Base-by-base conservation (phyloP, 805 yeast species). In the Torulaspora delbrueckii region DNA sequence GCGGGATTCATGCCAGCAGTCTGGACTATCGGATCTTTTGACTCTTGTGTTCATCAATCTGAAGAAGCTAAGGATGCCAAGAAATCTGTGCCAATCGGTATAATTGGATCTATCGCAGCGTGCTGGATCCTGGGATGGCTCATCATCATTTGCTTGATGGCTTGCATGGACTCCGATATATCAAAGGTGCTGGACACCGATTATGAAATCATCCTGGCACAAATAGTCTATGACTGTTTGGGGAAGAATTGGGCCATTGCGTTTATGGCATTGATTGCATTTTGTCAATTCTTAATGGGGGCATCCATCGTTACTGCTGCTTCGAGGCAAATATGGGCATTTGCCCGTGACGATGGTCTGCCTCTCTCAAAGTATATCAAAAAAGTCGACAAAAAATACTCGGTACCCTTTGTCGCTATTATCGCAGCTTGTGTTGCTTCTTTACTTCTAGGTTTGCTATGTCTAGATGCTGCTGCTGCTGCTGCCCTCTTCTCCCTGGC, bases 21-120 rank as follows among this genome's bases (percentile, higher is more conserved):
- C 47, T 84, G 90, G 89, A 81, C 86, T 14, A 82, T 83, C 59
- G 84, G 85, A 22, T 80, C 84, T 0, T 82, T 81, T 60, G 89
- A 83, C 60, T 76, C 85, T 6, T 79, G 83, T 55, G 79, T 83
- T 41, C 88, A 83, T 66, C 78, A 81, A 78, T 72, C 83, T 18
- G 90, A 83, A 62, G 88, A 83, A 62, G 84, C 84, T 22, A 69
- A 70, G 43, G 76, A 81, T 57, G 83, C 88, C 18, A 56, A 55
- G 44, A 58, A 69, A 41, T 78, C 84, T 9, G 81, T 81, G 12
- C 87, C 89, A 4, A 65, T 77, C 38, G 88, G 86, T 35, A 82
- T 83, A 38, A 65, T 78, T 19, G 73, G 80, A 23, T 76, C 86
- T 4, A 78, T 81, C 40, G 49, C 71, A n/a, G 70, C 71, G 28